Percentiles rank a stretch among this genome's conserved stretches.
phyloP scores from a whole-genome alignment of 139 green algal genomes.

The Pycnococcus provasolii region DNA sequence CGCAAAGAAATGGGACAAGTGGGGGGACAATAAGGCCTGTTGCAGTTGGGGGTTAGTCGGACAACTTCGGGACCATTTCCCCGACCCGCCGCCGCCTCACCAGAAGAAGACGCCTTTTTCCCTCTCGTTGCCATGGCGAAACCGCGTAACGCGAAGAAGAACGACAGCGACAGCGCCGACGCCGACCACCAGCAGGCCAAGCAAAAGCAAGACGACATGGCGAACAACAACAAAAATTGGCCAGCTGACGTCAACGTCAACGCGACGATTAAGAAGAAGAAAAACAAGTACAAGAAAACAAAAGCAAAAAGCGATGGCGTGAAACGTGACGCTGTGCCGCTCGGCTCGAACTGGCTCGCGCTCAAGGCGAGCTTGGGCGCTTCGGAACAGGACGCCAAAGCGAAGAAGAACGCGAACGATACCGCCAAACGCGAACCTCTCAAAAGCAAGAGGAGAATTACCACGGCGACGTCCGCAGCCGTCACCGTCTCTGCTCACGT shows the following conservation, averaged over 20 bases:
- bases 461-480: not conserved
- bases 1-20: too few relatives aligned
- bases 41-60: too few relatives aligned
- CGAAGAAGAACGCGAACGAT: not conserved
- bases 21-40: too few relatives aligned
- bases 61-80: too few relatives aligned
- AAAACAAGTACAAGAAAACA: not conserved
- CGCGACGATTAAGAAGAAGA: not conserved
- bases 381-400: not conserved
- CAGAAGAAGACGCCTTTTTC: too few relatives aligned
- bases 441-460: not conserved
- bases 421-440: not conserved
- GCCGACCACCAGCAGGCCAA: too few relatives aligned
- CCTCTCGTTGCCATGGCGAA: too few relatives aligned
- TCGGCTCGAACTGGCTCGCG: conserved; percentile 8
- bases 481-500: not conserved
- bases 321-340: not conserved
- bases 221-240: too few relatives aligned
- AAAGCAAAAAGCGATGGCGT: not conserved
- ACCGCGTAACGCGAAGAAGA: too few relatives aligned
- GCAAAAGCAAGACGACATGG: too few relatives aligned
- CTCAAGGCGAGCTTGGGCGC: conserved; percentile 5
- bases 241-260: not conserved
- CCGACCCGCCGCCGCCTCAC: too few relatives aligned
- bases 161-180: too few relatives aligned